phyloP scores from a whole-genome alignment of 805 yeast genomes.

The Hanseniaspora taiwanica region DNA sequence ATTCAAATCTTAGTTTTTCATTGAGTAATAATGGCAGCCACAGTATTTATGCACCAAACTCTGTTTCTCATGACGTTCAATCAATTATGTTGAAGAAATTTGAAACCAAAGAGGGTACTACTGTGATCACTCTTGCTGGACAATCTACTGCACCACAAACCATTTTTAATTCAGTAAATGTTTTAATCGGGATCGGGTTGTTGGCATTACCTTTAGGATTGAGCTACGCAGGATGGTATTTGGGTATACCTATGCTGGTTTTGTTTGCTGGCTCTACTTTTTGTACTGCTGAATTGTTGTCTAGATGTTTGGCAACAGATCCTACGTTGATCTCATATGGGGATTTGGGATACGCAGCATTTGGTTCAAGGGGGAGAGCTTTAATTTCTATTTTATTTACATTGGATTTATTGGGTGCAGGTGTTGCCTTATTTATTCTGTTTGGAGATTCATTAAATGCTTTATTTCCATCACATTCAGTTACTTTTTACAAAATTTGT shows the following conservation, averaged over 20 bases:
- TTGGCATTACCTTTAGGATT: constrained; percentile 62
- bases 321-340: constrained; percentile 75
- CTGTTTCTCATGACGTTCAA: constrained; percentile 28
- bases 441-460: constrained; percentile 80
- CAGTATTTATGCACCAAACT: constrained; percentile 19
- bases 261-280: constrained; percentile 56
- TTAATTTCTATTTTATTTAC: constrained; percentile 64
- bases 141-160: constrained; percentile 75
- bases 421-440: constrained; percentile 67
- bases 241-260: constrained; percentile 47
- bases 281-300: constrained; percentile 63
- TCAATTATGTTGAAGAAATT: constrained; percentile 19
- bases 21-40: constrained; percentile 7
- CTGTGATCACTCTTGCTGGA: constrained; percentile 62
- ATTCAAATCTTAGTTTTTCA: background rate
- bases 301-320: constrained; percentile 69
- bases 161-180: constrained; percentile 63
- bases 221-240: constrained; percentile 53
- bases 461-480: constrained; percentile 39
- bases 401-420: constrained; percentile 65
- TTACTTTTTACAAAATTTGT: constrained; percentile 46
- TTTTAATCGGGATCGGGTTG: constrained; percentile 63
- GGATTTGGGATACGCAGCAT: constrained; percentile 77
- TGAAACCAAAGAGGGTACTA: constrained; percentile 58
- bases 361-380: constrained; percentile 63